Percentiles rank a stretch among this genome's conserved stretches.
Evolutionary conservation across 768 basidiomycete species (phyloP).

Genomic region (Tubosaeta sp.): DNA sequence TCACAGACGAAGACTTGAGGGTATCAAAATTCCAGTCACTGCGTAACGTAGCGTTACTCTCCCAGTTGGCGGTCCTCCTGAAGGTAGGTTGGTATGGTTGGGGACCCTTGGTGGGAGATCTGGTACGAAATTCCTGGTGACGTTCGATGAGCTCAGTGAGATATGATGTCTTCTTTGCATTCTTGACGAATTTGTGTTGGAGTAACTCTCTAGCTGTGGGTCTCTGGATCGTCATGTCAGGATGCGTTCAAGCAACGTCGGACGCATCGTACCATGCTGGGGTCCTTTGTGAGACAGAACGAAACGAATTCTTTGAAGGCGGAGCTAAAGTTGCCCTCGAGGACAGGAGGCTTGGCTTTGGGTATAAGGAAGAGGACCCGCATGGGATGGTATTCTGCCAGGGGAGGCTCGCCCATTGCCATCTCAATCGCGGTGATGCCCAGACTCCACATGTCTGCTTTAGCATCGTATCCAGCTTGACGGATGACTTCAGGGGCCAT

Average conservation of each 20-base stretch:
- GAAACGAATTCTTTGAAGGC: slow-evolving; percentile 93
- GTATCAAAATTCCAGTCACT: slow-evolving; percentile 98
- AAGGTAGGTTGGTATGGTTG: slow-evolving; percentile 56
- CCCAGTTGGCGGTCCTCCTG: slow-evolving; percentile 61
- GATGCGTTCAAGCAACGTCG: not conserved
- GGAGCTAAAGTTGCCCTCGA: slow-evolving; percentile 81
- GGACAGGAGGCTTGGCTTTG: slow-evolving; percentile 86
- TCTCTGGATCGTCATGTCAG: slow-evolving; percentile 49
- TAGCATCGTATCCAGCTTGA: slow-evolving; percentile 92
- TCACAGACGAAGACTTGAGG: slow-evolving; percentile 61
- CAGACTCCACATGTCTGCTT: slow-evolving; percentile 97
- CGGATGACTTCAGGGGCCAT: slow-evolving; percentile 99
- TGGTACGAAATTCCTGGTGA: slow-evolving; percentile 69
- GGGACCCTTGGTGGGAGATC: slow-evolving; percentile 53
- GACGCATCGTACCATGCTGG: slow-evolving; percentile 53
- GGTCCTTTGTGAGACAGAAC: slow-evolving; percentile 91
- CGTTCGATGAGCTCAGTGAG: slow-evolving; percentile 87
- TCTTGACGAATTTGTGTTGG: slow-evolving; percentile 88
- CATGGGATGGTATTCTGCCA: slow-evolving; percentile 98
- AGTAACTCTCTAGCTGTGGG: slow-evolving; percentile 89
- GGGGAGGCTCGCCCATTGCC: slow-evolving; percentile 94
- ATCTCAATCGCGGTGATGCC: slow-evolving; percentile 98
- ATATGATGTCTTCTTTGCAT: slow-evolving; percentile 76
- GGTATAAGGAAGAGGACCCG: slow-evolving; percentile 97
- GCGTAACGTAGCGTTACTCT: slow-evolving; percentile 67